Evolutionary conservation across 352 stramenopile species (phyloP).

Genomic region (Blastocystis sp.): DNA sequence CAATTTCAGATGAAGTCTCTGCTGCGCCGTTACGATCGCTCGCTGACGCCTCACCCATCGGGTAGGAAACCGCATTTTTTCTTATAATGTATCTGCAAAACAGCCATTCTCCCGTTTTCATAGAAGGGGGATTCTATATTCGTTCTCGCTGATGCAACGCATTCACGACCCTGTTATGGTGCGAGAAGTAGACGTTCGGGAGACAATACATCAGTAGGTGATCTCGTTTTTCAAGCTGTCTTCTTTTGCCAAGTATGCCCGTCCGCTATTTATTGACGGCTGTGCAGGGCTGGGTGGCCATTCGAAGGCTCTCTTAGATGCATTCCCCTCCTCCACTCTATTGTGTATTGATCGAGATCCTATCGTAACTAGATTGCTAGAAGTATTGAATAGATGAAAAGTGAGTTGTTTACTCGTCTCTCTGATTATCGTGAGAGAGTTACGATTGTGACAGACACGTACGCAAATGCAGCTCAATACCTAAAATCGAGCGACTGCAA

Average conservation of each 20-base stretch:
- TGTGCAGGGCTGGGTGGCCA: constrained; percentile 31
- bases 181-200: background rate
- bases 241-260: background rate
- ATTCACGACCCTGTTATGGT: constrained; percentile 30
- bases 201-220: background rate
- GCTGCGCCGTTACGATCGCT: background rate
- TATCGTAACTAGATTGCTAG: background rate
- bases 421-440: background rate
- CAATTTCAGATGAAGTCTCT: background rate
- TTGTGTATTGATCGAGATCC: constrained; percentile 51
- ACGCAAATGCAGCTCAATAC: background rate
- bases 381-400: background rate
- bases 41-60: background rate
- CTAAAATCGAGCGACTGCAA: background rate
- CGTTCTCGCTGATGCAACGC: background rate
- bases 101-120: too few species aligned
- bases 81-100: too few species aligned
- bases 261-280: constrained; percentile 12
- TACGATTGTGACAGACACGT: background rate
- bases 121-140: background rate
- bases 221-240: background rate
- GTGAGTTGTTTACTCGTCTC: background rate
- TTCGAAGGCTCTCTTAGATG: background rate
- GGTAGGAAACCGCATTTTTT: background rate
- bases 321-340: background rate